These are phyloP conservation scores for Arctium lappa DNA, from an alignment of 129 eudicot genomes.

Conservation along the genomic window DNA sequence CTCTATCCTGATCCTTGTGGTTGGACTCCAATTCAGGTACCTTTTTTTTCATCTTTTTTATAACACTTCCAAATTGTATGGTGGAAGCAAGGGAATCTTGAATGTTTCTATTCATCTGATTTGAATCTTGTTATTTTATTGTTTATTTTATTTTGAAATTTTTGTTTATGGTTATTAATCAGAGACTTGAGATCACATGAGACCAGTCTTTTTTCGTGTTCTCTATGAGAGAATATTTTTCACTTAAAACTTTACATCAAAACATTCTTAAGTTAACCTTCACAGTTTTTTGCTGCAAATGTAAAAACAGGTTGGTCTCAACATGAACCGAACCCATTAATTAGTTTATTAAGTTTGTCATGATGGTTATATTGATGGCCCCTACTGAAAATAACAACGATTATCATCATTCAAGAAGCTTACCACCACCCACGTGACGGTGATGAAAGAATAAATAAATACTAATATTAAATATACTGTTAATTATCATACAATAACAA, in stretches of 20 bases:
- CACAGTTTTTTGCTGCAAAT: too few species aligned
- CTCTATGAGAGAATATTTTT: too few species aligned
- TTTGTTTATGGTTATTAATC: too few species aligned
- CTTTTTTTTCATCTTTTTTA: not conserved
- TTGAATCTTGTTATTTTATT: too few species aligned
- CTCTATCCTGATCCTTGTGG: conserved; percentile 98
- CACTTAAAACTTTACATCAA: too few species aligned
- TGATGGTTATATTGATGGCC: not conserved
- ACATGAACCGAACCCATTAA: too few species aligned
- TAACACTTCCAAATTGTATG: not conserved
- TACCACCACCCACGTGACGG: not conserved
- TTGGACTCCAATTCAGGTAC: conserved; percentile 92
- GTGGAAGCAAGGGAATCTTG: not conserved
- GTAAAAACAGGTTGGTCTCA: too few species aligned
- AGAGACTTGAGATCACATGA: too few species aligned
- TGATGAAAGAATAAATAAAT: not conserved
- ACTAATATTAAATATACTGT: not conserved
- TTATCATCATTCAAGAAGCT: not conserved
- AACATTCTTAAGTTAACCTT: too few species aligned
- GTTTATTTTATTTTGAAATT: not conserved
- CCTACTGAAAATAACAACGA: not conserved
- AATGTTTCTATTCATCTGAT: not conserved
- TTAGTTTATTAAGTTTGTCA: not conserved
- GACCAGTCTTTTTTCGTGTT: too few species aligned
- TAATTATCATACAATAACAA: not conserved